Evolutionary conservation across 225 moss, liverwort and hornwort genomes (phyloP).

Genomic region (Pseudisothecium myosuroides): DNA sequence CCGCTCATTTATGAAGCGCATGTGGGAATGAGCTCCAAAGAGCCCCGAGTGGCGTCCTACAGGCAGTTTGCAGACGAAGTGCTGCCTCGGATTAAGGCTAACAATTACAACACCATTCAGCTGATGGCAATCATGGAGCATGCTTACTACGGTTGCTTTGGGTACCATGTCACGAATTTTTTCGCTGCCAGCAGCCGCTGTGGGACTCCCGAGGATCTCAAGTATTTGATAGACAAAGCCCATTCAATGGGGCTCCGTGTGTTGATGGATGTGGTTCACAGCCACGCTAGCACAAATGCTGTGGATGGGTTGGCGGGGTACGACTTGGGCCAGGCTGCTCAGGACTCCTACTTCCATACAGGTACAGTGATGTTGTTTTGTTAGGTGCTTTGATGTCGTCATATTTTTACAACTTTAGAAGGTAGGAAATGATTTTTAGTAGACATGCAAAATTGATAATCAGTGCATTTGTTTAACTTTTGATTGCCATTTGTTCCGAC

Average conservation of each 20-base stretch:
- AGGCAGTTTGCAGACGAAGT: conserved; percentile 87
- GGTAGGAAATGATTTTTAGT: neutral
- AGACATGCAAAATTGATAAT: neutral
- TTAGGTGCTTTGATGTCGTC: neutral
- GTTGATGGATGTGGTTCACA: conserved; percentile 92
- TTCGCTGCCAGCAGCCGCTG: conserved; percentile 87
- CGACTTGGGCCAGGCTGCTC: conserved; percentile 52
- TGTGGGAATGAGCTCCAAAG: conserved; percentile 94
- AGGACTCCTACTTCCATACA: conserved; percentile 72
- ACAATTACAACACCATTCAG: conserved; percentile 90
- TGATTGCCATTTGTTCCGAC: neutral
- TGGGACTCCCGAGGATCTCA: conserved; percentile 85
- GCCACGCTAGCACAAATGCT: conserved; percentile 85
- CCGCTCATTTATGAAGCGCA: conserved; percentile 98
- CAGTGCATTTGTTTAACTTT: neutral
- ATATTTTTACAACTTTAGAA: neutral
- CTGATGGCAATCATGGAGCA: conserved; percentile 98
- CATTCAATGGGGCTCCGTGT: conserved; percentile 79
- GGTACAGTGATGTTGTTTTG: conserved; percentile 4
- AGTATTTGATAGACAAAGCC: conserved; percentile 86
- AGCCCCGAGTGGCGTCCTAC: conserved; percentile 68
- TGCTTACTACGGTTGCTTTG: conserved; percentile 93
- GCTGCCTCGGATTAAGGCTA: conserved; percentile 78
- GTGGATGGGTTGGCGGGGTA: conserved; percentile 86
- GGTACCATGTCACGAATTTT: conserved; percentile 94